A percentile compares a stretch with the other conserved stretches of the same genome.
Conservation (phyloP, 148 eudicot species). For the Fagopyrum homotropicum region DNA sequence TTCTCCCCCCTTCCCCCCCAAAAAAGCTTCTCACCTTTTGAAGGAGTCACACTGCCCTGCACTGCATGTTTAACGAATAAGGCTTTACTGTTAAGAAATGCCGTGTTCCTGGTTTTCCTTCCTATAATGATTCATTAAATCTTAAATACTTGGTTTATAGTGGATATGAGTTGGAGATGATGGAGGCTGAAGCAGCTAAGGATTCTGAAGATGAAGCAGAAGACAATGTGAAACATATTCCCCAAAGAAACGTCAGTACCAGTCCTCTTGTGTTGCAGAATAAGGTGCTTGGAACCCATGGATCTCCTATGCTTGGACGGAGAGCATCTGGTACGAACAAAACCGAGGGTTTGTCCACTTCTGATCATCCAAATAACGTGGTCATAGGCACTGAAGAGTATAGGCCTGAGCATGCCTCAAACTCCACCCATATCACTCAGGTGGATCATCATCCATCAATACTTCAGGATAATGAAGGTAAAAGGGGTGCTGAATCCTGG, state of each 20-base stretch:
- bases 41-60: background rate
- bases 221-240: slow-evolving; percentile 10
- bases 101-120: background rate
- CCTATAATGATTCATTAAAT: background rate
- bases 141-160: slow-evolving; percentile 20
- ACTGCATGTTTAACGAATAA: background rate
- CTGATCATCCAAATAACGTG: slow-evolving; percentile 15
- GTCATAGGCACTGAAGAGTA: slow-evolving; percentile 22
- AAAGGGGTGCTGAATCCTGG: slow-evolving; percentile 19
- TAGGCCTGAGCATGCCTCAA: slow-evolving; percentile 22
- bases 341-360: slow-evolving; percentile 22
- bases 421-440: slow-evolving; percentile 13
- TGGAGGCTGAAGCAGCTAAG: slow-evolving; percentile 77
- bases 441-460: slow-evolving; percentile 21
- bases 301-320: slow-evolving; percentile 18
- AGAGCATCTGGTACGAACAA: slow-evolving; percentile 16
- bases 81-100: background rate
- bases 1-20: background rate
- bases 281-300: slow-evolving; percentile 17
- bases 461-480: slow-evolving; percentile 15
- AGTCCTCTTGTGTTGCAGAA: slow-evolving; percentile 25
- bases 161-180: slow-evolving; percentile 69
- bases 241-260: slow-evolving; percentile 17
- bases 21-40: background rate
- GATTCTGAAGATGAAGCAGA: slow-evolving; percentile 80